Evolutionary conservation across 148 eudicot genomes (phyloP), one percentile per base, ranked within the genome.

Genomic region (Heliosperma pusillum): DNA sequence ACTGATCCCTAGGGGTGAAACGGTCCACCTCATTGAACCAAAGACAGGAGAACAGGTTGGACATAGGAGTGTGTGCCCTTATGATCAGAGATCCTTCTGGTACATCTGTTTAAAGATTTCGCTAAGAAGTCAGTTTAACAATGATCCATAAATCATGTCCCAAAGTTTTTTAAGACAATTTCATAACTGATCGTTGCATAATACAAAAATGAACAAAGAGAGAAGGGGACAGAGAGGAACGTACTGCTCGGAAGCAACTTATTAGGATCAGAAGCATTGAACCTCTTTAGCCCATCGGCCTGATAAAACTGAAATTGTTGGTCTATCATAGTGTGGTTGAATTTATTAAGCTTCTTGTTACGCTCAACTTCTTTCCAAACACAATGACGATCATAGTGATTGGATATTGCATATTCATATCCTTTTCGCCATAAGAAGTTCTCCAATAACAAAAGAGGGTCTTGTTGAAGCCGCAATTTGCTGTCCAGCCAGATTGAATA

Each of bases 361-460:
- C 91, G 99, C 74, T 93, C 90, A 55, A 90, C 99, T 84, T 95
- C 99, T 77, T 95, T 96, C 99, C 99, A 95, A 71, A 95, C 81
- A 75, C 99, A 95, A 82, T 95, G 99, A 66, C 99, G 97, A 75
- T 92, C 99, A 78, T 95, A 95, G 85, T 95, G 99, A 89, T 95
- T 95, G 45, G 97, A 95, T 73, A 95, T 95, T 59, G 99, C 97
- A 81, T 86, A 95, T 52, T 95, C 99, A 55, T 86, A 58, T 76
- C 97, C 94, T 82, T 92, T 95, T 71, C 97, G 79, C 97, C 97
- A 92, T 29, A 95, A 79, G 76, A 92, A 90, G 79, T 92, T 87
- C 76, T 95, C 98, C 79, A 95, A 83, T 75, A 95, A 88, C 77
- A 92, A 87, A 79, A 87, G 80, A 60, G 98, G 98, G 79, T 95